These are phyloP conservation scores for Obelidium mucronatum DNA, from an alignment of 192 early-diverging fungal genomes.

Conservation along the genomic window DNA sequence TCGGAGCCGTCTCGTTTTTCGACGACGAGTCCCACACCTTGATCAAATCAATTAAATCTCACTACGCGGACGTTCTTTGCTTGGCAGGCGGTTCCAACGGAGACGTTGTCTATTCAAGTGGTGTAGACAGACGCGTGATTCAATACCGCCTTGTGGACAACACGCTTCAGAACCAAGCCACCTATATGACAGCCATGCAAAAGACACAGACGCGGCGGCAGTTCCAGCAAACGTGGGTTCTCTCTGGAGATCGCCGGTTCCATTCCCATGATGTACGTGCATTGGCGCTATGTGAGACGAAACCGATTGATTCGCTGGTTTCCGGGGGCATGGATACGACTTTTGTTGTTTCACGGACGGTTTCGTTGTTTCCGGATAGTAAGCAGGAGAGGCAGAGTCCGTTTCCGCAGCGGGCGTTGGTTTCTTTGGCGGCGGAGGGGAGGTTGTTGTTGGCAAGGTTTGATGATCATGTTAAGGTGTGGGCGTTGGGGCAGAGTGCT, in stretches of 20 bases:
- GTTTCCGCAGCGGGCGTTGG: slow-evolving; percentile 65
- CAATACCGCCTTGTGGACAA: slow-evolving; percentile 66
- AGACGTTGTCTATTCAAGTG: slow-evolving; percentile 81
- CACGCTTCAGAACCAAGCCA: slow-evolving; percentile 4
- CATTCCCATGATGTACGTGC: slow-evolving; percentile 96
- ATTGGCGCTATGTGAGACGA: slow-evolving; percentile 76
- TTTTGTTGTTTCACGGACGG: slow-evolving; percentile 47
- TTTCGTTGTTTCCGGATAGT: slow-evolving; percentile 45
- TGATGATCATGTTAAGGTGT: slow-evolving; percentile 77
- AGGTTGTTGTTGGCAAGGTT: slow-evolving; percentile 67
- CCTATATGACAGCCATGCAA: slow-evolving; percentile 14
- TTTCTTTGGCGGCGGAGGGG: slow-evolving; percentile 43
- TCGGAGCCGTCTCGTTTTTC: slow-evolving; percentile 93
- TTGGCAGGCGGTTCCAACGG: slow-evolving; percentile 65
- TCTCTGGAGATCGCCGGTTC: slow-evolving; percentile 85
- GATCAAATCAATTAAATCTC: slow-evolving; percentile 73
- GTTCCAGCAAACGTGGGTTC: slow-evolving; percentile 68
- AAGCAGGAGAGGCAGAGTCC: slow-evolving; percentile 53
- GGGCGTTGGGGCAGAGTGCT: slow-evolving; percentile 76
- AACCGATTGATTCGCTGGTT: slow-evolving; percentile 73
- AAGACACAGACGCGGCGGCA: background rate
- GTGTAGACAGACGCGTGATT: slow-evolving; percentile 88
- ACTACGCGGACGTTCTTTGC: slow-evolving; percentile 90
- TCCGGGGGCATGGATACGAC: slow-evolving; percentile 72
- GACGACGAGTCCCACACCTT: slow-evolving; percentile 72